Evolutionary conservation across 148 eudicot genomes (phyloP).

Genomic region (Tetragonia tetragonoides): DNA sequence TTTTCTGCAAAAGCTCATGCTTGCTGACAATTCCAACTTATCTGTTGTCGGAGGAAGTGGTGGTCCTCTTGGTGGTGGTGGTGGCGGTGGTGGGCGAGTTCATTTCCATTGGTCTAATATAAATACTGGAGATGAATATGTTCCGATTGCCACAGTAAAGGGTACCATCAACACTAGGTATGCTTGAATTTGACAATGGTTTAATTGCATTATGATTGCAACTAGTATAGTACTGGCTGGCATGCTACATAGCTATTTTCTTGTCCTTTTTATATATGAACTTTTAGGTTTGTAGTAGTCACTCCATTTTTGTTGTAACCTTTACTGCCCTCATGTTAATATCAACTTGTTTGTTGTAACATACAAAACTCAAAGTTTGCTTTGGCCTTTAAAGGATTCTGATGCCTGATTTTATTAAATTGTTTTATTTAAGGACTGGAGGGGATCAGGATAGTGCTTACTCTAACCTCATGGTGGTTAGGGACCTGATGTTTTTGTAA

Average conservation of each 20-base stretch:
- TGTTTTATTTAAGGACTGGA: neutral
- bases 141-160: slow-evolving; percentile 61
- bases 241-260: neutral
- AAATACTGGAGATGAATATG: slow-evolving; percentile 58
- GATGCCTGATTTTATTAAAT: neutral
- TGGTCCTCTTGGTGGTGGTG: slow-evolving; percentile 80
- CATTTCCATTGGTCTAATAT: slow-evolving; percentile 92
- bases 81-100: slow-evolving; percentile 89
- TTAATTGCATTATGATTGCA: neutral
- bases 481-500: neutral
- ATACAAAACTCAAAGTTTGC: neutral
- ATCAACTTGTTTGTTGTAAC: neutral
- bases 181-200: slow-evolving; percentile 7
- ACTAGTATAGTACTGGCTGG: neutral
- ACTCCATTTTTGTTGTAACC: neutral
- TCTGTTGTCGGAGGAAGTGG: slow-evolving; percentile 81
- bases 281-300: neutral
- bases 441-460: neutral
- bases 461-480: neutral
- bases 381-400: neutral
- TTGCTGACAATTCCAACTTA: slow-evolving; percentile 51
- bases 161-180: slow-evolving; percentile 68
- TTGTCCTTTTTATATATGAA: neutral
- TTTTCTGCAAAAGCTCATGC: slow-evolving; percentile 54
- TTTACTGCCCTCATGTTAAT: neutral